phyloP scores from a whole-genome alignment of 306 rosid genomes.

The Citrullus mucosospermus region DNA sequence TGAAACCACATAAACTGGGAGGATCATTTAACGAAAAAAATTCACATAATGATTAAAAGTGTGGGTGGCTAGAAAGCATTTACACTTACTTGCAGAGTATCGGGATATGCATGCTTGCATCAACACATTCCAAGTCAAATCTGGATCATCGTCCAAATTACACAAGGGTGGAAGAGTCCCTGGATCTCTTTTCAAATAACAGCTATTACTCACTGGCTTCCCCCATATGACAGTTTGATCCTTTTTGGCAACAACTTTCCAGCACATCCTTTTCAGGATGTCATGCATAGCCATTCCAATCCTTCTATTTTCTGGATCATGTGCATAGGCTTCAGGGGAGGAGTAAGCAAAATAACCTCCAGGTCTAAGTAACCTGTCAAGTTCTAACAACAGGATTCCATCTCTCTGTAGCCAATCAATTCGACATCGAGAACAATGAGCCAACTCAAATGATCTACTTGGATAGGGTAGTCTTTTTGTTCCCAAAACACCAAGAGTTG shows the following conservation, averaged over 20 bases:
- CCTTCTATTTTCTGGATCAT: conserved; percentile 35
- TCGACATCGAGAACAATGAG: conserved; percentile 55
- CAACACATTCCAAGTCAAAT: conserved; percentile 41
- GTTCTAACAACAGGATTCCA: conserved; percentile 44
- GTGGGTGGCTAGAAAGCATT: background rate
- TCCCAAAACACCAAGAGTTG: conserved; percentile 55
- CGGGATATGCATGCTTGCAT: conserved; percentile 46
- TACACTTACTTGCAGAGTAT: conserved; percentile 36
- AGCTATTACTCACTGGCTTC: conserved; percentile 39
- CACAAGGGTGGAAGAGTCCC: conserved; percentile 32
- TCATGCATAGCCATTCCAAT: conserved; percentile 40
- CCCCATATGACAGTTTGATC: conserved; percentile 52
- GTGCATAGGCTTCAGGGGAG: conserved; percentile 57
- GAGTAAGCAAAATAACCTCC: conserved; percentile 53
- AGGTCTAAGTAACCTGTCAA: conserved; percentile 48
- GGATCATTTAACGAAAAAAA: background rate
- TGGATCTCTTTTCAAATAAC: conserved; percentile 41
- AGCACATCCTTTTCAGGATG: conserved; percentile 40
- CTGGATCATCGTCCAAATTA: conserved; percentile 25
- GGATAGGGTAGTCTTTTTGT: conserved; percentile 60
- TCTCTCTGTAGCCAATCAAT: conserved; percentile 59
- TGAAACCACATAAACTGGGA: background rate
- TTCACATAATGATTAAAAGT: background rate
- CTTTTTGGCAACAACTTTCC: conserved; percentile 39
- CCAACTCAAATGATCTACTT: conserved; percentile 50